A percentile compares a stretch with the other conserved stretches of the same genome.
Evolutionary conservation across 2,329 filamentous ascomycete genomes (phyloP).

Genomic region (Penicillium verrucosum): DNA sequence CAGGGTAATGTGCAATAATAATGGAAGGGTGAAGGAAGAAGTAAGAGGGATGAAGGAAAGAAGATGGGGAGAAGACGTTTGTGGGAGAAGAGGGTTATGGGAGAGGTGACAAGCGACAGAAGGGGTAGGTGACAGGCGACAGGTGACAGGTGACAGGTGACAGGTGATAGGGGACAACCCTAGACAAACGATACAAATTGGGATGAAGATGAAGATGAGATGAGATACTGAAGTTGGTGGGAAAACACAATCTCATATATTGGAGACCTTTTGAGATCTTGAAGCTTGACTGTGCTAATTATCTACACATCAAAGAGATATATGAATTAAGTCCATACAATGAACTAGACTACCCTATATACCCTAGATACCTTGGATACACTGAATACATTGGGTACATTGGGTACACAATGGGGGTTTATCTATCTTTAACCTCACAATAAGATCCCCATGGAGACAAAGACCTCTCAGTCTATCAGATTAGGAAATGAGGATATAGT

Average conservation of each 20-base stretch:
- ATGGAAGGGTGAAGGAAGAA: neutral
- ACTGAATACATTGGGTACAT: neutral
- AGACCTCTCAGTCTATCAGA: neutral
- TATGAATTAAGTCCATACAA: neutral
- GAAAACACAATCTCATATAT: neutral
- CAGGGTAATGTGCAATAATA: neutral
- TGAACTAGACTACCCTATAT: neutral
- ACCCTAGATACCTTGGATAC: neutral
- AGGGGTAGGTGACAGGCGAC: no score
- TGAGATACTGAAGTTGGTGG: neutral
- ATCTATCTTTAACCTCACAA: neutral
- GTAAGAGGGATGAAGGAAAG: slow-evolving; percentile 10
- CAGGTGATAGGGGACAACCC: neutral
- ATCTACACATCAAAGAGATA: neutral
- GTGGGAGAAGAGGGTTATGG: neutral
- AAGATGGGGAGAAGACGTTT: slow-evolving; percentile 4
- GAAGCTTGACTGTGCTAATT: neutral
- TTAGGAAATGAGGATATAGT: neutral
- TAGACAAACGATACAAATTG: neutral
- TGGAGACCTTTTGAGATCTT: neutral
- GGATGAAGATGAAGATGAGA: neutral
- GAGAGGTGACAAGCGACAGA: neutral
- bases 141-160: no score
- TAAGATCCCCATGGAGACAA: neutral
- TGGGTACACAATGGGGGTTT: neutral